Percentiles rank a stretch among this genome's conserved stretches.
phyloP scores from a whole-genome alignment of 2,329 filamentous ascomycete species.

The Cladophialophora exuberans region DNA sequence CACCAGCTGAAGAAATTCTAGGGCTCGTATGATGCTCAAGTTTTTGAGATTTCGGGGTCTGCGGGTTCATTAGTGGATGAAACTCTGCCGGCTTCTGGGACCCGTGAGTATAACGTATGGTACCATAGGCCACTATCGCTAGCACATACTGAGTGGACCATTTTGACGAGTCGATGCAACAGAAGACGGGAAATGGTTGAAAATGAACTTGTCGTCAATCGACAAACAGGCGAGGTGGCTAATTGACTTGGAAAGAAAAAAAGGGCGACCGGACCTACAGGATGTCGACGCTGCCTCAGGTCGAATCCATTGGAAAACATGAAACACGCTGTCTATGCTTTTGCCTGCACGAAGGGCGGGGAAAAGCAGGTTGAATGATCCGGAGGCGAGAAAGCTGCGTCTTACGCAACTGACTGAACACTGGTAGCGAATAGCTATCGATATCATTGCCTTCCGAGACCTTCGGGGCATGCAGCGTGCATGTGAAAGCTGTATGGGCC shows the following conservation, averaged over 20 bases:
- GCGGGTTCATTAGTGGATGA: too few species aligned
- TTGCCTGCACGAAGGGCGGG: conserved; percentile 17
- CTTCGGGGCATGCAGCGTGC: conserved; percentile 1
- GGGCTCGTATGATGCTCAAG: too few species aligned
- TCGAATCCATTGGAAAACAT: conserved; percentile 11
- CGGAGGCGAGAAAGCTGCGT: conserved; percentile 17
- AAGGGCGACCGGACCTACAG: not conserved
- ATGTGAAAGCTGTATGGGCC: conserved; percentile 9
- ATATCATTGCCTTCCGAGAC: not conserved
- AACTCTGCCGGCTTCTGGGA: too few species aligned
- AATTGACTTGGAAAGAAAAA: not conserved
- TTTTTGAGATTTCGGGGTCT: too few species aligned
- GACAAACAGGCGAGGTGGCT: not conserved
- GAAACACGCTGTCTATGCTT: conserved; percentile 25
- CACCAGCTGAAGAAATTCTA: not conserved
- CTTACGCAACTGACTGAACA: not conserved
- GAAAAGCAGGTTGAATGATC: conserved; percentile 21
- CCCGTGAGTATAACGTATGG: too few species aligned
- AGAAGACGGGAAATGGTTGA: conserved; percentile 13
- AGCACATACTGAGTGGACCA: conserved; percentile 2
- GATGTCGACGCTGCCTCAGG: not conserved
- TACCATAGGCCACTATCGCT: not conserved
- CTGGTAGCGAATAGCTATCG: conserved; percentile 9
- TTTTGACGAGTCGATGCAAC: conserved; percentile 22
- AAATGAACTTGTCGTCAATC: too few species aligned